Percentiles rank a stretch among this genome's conserved stretches.
Conservation (phyloP, 2,329 filamentous ascomycete genomes). For the Colletotrichum liaoningense region DNA sequence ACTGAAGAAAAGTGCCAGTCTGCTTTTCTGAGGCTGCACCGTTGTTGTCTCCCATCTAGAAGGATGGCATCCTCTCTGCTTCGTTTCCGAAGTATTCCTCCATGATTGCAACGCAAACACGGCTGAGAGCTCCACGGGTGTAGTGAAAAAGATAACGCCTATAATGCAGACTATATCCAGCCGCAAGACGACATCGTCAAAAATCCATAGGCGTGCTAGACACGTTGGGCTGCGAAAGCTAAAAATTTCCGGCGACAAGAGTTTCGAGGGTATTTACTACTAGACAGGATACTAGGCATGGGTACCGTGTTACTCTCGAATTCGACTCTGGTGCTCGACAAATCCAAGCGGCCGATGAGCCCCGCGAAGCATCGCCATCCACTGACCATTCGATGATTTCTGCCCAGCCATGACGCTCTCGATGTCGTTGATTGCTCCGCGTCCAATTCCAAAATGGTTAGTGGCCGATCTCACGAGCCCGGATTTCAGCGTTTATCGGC, state of each 20-base stretch:
- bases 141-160: neutral
- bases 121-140: neutral
- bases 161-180: neutral
- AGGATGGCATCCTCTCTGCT: no score
- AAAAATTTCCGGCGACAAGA: neutral
- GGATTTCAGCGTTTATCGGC: slow-evolving; percentile 1
- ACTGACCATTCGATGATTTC: neutral
- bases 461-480: neutral
- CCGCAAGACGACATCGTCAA: neutral
- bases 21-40: no score
- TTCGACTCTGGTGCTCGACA: neutral
- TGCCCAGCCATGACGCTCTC: neutral
- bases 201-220: no score
- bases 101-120: neutral
- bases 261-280: neutral
- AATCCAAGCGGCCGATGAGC: neutral
- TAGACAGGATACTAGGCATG: neutral
- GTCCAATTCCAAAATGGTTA: neutral
- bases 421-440: neutral
- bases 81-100: no score
- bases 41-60: no score
- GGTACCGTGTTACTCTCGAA: neutral
- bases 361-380: neutral
- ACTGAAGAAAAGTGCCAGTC: no score
- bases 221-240: neutral